Percentiles rank a stretch among this genome's conserved stretches.
phyloP scores from a whole-genome alignment of 2,329 filamentous ascomycete genomes.

The Camillea tinctor region DNA sequence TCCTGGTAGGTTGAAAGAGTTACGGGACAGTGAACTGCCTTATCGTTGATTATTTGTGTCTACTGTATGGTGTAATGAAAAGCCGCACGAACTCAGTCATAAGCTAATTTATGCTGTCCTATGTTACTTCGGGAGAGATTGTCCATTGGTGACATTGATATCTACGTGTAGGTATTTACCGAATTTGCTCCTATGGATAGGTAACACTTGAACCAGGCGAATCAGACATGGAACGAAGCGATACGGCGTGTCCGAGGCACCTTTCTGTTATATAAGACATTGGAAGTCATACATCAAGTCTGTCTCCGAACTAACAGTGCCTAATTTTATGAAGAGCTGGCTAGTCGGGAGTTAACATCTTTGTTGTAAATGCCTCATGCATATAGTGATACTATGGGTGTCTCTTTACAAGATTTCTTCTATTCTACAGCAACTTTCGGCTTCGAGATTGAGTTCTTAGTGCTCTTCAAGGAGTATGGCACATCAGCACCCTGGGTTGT shows the following conservation, averaged over 20 bases:
- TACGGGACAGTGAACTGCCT: too few relatives aligned
- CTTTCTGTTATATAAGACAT: too few relatives aligned
- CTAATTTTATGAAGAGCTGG: too few relatives aligned
- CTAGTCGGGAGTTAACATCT: too few relatives aligned
- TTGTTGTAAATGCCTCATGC: neutral
- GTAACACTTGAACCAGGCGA: too few relatives aligned
- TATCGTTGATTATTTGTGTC: neutral
- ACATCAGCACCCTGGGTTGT: neutral
- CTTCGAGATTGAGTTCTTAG: constrained; percentile 17
- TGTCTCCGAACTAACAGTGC: too few relatives aligned
- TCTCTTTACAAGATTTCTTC: neutral
- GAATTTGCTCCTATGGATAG: too few relatives aligned
- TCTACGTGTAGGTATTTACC: too few relatives aligned
- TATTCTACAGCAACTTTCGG: constrained; percentile 13
- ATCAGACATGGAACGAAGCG: too few relatives aligned
- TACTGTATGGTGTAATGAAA: neutral
- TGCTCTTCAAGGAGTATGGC: constrained; percentile 11
- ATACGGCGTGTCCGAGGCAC: too few relatives aligned
- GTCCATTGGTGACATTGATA: neutral
- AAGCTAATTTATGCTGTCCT: neutral
- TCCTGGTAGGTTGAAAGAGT: too few relatives aligned
- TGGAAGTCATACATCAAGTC: too few relatives aligned
- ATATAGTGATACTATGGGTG: neutral
- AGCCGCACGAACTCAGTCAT: neutral
- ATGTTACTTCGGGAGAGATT: neutral